Evolutionary conservation across 257 asterid genomes (phyloP), one percentile per base, ranked within the genome.

Genomic region (Jacaranda mimosifolia): DNA sequence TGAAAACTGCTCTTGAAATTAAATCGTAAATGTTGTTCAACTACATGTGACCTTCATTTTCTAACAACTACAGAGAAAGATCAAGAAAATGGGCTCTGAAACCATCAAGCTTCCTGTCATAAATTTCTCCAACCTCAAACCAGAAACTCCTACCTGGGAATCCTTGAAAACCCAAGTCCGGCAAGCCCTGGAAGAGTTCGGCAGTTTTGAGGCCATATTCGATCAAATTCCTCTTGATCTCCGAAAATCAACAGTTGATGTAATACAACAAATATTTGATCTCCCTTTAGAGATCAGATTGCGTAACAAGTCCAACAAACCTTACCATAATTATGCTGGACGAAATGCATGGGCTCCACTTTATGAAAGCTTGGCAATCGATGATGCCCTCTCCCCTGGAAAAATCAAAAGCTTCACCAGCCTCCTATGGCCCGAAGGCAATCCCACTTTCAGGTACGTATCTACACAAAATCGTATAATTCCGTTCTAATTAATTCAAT

Each of bases 301-400:
- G 5, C 81, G 74, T 10, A 88, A 88, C 79, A 73, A 64, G 17
- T 84, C 92, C 6, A 71, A 74, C 60, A 88, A 84, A 69, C 87
- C 85, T n/a, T 85, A 63, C 66, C 88, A 83, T 75, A 90, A 88
- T 39, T 87, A 87, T 32, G 80, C 83, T 39, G 91, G 91, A 21
- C 91, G 85, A 38, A 80, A 80, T 68, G 74, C 85, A 0, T 14
- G 26, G 13, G 83, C 81, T 63, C 91, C 93, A 8, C 83, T 89
- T 10, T 89, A 79, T 52, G 89, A 89, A 48, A 86, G 93, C 76
- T 60, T 89, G 87, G 93, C 91, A 0, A 83, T 89, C 17, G 84
- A 74, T 19, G 84, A 85, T 39, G 87, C 83, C 4, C 68, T 77
- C 3, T 56, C 64, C 6, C 72, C 17, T 1, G 80, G 67, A 3